Evolutionary conservation across 441 rosid species (phyloP).

Genomic region (Populus hybrid): DNA sequence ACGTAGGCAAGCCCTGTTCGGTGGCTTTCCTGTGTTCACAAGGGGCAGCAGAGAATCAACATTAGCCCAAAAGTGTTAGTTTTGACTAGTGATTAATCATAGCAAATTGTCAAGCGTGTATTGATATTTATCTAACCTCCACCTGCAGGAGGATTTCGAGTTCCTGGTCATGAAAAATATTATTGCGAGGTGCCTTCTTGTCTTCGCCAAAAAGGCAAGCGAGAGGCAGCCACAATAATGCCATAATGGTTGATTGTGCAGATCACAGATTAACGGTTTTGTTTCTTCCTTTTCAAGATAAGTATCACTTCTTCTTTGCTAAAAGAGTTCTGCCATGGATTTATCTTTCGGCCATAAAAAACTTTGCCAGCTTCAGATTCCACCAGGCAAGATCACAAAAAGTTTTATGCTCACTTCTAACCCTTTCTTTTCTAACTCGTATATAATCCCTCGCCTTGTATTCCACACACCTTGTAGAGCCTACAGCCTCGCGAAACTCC

Average conservation of each 20-base stretch:
- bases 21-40: background rate
- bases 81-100: background rate
- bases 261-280: conserved; percentile 3
- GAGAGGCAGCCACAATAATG: background rate
- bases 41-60: background rate
- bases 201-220: conserved; percentile 1
- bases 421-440: background rate
- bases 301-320: conserved; percentile 6
- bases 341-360: conserved; percentile 20
- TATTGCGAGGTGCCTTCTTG: background rate
- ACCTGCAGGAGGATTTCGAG: background rate
- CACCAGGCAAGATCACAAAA: conserved; percentile 18
- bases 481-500: background rate
- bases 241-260: background rate
- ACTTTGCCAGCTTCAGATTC: conserved; percentile 27
- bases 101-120: background rate
- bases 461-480: conserved; percentile 9
- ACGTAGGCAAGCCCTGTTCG: background rate
- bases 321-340: background rate
- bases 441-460: background rate
- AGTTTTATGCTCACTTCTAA: background rate
- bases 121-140: background rate
- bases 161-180: background rate
- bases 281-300: conserved; percentile 31
- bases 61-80: background rate